Percentiles rank a stretch among this genome's conserved stretches.
These are phyloP conservation scores for Hippophae rhamnoides DNA, from an alignment of 306 rosid genomes.

Conservation along the genomic window DNA sequence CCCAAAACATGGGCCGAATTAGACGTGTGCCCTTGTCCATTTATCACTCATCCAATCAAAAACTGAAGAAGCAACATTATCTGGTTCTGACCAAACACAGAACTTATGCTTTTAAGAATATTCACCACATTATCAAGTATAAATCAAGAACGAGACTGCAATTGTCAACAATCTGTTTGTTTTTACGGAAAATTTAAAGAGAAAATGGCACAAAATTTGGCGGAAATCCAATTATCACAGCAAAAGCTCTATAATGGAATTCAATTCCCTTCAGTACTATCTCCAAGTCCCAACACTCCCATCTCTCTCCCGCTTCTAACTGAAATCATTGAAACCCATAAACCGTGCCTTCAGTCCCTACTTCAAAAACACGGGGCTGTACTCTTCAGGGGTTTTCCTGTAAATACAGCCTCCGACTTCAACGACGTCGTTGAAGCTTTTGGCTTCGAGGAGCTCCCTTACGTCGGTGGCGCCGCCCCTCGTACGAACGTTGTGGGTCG, in stretches of 20 bases:
- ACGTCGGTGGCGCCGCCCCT: slow-evolving; percentile 83
- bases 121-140: too few species aligned
- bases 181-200: background rate
- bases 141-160: too few species aligned
- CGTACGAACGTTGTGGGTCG: slow-evolving; percentile 69
- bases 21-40: too few species aligned
- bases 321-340: slow-evolving; percentile 34
- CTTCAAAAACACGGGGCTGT: slow-evolving; percentile 61
- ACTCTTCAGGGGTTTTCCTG: slow-evolving; percentile 49
- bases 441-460: slow-evolving; percentile 73
- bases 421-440: slow-evolving; percentile 71
- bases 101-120: too few species aligned
- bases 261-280: slow-evolving; percentile 37
- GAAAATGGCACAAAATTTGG: slow-evolving; percentile 19
- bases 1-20: too few species aligned
- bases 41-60: too few species aligned
- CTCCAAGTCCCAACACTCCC: slow-evolving; percentile 21
- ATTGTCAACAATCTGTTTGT: too few species aligned
- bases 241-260: slow-evolving; percentile 48
- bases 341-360: slow-evolving; percentile 31
- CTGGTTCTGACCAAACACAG: too few species aligned
- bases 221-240: slow-evolving; percentile 38
- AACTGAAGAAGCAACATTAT: too few species aligned
- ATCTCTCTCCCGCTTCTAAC: slow-evolving; percentile 22
- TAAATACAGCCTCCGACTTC: slow-evolving; percentile 55